These are phyloP conservation scores for Sclerotiophoma versabilis DNA, from an alignment of 2,329 filamentous ascomycete genomes.

Conservation along the genomic window DNA sequence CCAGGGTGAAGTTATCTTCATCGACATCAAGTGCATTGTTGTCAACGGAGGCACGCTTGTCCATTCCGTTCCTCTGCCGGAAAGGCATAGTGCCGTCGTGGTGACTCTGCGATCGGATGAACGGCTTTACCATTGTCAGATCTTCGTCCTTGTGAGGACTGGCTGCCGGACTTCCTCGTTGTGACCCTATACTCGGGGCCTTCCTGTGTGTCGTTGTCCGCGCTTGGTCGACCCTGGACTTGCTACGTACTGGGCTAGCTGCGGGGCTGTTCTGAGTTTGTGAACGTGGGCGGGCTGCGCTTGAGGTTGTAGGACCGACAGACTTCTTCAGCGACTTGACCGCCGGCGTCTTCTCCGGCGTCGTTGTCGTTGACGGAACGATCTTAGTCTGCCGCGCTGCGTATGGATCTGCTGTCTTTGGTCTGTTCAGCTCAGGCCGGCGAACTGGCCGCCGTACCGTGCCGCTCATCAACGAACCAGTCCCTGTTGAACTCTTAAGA, in stretches of 20 bases:
- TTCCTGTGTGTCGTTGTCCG: slow-evolving; percentile 36
- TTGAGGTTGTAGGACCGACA: slow-evolving; percentile 33
- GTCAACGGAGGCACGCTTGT: slow-evolving; percentile 51
- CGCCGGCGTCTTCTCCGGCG: slow-evolving; percentile 54
- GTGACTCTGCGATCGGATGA: slow-evolving; percentile 45
- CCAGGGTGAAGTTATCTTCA: slow-evolving; percentile 60
- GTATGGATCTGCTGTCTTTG: slow-evolving; percentile 64
- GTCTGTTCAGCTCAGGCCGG: slow-evolving; percentile 56
- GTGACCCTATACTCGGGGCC: slow-evolving; percentile 36
- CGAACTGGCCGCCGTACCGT: slow-evolving; percentile 62
- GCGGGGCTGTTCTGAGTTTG: slow-evolving; percentile 46
- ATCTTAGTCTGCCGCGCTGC: slow-evolving; percentile 50
- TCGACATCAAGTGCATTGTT: slow-evolving; percentile 45
- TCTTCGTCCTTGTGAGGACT: slow-evolving; percentile 55
- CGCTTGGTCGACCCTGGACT: slow-evolving; percentile 43
- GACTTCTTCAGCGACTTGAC: slow-evolving; percentile 48
- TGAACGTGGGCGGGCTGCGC: slow-evolving; percentile 39
- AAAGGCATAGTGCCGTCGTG: slow-evolving; percentile 43
- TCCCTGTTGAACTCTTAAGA: slow-evolving; percentile 41
- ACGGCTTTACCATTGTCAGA: slow-evolving; percentile 57
- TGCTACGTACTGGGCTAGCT: slow-evolving; percentile 46
- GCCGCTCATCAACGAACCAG: slow-evolving; percentile 63
- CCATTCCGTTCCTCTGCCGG: slow-evolving; percentile 48
- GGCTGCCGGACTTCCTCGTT: slow-evolving; percentile 40
- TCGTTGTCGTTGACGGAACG: slow-evolving; percentile 57